These are phyloP conservation scores for Lepidium aucheri DNA, from an alignment of 345 rosid genomes.

Conservation along the genomic window DNA sequence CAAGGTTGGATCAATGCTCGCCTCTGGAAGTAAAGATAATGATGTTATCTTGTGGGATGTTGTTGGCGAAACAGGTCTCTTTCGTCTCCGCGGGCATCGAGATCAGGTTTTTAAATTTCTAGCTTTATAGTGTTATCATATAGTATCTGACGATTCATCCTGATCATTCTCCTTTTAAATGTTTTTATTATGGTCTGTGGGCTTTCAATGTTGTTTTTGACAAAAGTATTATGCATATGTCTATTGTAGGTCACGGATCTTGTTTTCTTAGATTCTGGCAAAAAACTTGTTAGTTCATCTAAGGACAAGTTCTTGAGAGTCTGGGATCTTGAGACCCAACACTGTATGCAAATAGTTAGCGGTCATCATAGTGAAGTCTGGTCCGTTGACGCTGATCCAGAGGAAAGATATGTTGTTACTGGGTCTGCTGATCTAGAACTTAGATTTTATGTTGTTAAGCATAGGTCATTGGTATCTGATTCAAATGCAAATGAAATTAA, in stretches of 20 bases:
- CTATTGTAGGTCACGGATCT: conserved; percentile 75
- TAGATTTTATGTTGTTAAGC: conserved; percentile 58
- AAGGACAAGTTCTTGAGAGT: conserved; percentile 94
- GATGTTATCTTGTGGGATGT: conserved; percentile 95
- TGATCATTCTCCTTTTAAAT: not conserved
- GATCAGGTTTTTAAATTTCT: conserved; percentile 57
- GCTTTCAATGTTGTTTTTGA: not conserved
- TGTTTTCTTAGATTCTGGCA: conserved; percentile 78
- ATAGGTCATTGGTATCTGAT: conserved; percentile 24
- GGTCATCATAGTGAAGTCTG: conserved; percentile 98
- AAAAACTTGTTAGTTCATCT: conserved; percentile 83
- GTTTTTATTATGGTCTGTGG: not conserved
- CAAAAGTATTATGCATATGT: not conserved
- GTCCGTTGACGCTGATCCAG: conserved; percentile 81
- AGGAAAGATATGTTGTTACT: conserved; percentile 70
- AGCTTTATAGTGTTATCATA: not conserved
- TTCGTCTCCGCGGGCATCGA: conserved; percentile 82
- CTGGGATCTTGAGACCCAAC: conserved; percentile 97
- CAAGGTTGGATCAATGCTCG: conserved; percentile 65
- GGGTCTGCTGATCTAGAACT: conserved; percentile 92
- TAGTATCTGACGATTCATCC: not conserved
- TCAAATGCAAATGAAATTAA: conserved; percentile 25
- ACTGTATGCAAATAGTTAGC: conserved; percentile 83
- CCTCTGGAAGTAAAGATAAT: conserved; percentile 94
- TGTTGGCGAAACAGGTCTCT: conserved; percentile 75